Conservation (phyloP, 2,329 filamentous ascomycete species). For the Xylariaceae sp. region DNA sequence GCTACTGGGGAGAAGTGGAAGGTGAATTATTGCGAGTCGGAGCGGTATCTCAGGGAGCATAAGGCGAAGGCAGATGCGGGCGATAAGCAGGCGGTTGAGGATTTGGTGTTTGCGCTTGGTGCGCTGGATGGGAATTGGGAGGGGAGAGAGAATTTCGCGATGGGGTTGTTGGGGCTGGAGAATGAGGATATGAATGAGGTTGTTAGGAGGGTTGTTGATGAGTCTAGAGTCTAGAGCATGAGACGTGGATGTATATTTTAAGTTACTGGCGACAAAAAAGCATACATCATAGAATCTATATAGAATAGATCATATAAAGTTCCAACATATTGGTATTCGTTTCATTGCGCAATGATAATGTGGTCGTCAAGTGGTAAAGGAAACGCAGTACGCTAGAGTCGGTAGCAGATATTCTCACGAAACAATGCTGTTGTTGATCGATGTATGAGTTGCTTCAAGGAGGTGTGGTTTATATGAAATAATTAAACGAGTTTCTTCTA, state of each 20-base stretch:
- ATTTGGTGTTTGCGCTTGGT: constrained; percentile 50
- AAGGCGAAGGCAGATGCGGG: constrained; percentile 38
- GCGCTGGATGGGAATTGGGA: constrained; percentile 50
- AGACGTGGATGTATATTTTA: background rate
- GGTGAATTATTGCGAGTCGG: constrained; percentile 34
- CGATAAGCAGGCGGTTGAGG: constrained; percentile 39
- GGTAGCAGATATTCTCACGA: too few species aligned
- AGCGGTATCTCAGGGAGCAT: constrained; percentile 38
- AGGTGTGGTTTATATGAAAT: too few species aligned
- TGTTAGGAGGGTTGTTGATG: constrained; percentile 35
- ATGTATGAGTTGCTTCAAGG: too few species aligned
- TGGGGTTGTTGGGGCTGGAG: constrained; percentile 45
- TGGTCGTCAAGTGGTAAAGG: too few species aligned
- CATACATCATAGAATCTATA: too few species aligned
- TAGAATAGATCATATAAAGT: too few species aligned
- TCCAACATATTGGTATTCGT: too few species aligned
- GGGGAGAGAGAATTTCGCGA: constrained; percentile 42
- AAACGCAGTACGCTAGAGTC: too few species aligned
- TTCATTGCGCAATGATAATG: too few species aligned
- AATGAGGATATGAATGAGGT: constrained; percentile 46
- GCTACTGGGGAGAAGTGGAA: constrained; percentile 33
- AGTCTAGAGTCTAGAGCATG: constrained; percentile 1
- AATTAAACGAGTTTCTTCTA: too few species aligned
- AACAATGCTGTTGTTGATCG: too few species aligned
- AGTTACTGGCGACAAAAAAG: too few species aligned